Evolutionary conservation across 345 rosid genomes (phyloP).

Genomic region (Hirschfeldia incana): DNA sequence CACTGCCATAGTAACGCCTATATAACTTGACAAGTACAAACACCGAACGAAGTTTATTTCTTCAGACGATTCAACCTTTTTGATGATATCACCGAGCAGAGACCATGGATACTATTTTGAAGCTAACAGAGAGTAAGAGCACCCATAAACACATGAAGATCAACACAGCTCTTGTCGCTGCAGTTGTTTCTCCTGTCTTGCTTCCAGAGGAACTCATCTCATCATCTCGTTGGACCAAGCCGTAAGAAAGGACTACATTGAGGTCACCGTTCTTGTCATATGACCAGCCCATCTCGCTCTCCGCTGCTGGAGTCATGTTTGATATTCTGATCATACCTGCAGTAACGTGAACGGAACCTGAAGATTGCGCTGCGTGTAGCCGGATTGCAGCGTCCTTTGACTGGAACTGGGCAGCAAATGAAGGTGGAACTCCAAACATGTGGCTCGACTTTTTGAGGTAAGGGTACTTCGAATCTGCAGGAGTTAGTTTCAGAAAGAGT

Average conservation of each 20-base stretch:
- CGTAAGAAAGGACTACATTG: constrained; percentile 61
- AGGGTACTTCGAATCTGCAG: constrained; percentile 66
- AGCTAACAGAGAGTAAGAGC: constrained; percentile 62
- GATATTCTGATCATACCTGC: constrained; percentile 94
- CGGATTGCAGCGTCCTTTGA: constrained; percentile 65
- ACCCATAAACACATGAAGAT: constrained; percentile 66
- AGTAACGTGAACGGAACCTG: constrained; percentile 79
- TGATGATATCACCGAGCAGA: constrained; percentile 51
- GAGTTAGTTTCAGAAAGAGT: constrained; percentile 11
- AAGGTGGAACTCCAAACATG: constrained; percentile 85
- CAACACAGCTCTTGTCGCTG: constrained; percentile 53
- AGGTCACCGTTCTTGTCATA: constrained; percentile 64
- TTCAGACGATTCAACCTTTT: constrained; percentile 11
- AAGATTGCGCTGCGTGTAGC: constrained; percentile 64
- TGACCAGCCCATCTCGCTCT: constrained; percentile 56
- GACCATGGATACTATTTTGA: constrained; percentile 56
- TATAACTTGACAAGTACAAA: constrained; percentile 29
- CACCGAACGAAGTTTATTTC: constrained; percentile 13
- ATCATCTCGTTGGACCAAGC: constrained; percentile 43
- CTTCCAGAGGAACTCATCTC: not conserved
- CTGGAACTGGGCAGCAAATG: constrained; percentile 76
- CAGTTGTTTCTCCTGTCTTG: constrained; percentile 43
- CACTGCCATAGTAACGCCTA: constrained; percentile 35
- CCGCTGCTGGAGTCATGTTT: constrained; percentile 29
- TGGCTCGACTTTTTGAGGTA: constrained; percentile 76